Percentiles rank a stretch among this genome's conserved stretches.
Evolutionary conservation across 768 basidiomycete genomes (phyloP).

Genomic region (Agaricus subrufescens): DNA sequence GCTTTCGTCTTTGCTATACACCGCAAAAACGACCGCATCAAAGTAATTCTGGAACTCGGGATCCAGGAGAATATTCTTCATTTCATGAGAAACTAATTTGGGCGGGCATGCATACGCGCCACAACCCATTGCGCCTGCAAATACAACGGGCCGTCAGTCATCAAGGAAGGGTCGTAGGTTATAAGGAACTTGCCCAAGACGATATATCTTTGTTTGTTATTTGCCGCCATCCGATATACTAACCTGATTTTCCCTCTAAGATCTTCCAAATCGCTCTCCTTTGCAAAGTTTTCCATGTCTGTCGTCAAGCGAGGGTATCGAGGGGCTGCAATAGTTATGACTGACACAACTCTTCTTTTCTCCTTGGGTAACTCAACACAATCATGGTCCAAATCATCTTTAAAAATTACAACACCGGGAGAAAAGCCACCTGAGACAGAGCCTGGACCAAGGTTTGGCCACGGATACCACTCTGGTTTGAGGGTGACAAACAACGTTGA

Average conservation of each 20-base stretch:
- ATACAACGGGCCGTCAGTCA: not conserved
- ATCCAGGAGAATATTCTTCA: conserved; percentile 36
- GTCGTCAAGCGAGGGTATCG: conserved; percentile 23
- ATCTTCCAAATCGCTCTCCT: conserved; percentile 25
- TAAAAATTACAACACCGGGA: conserved; percentile 42
- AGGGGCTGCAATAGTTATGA: conserved; percentile 44
- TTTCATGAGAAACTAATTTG: conserved; percentile 32
- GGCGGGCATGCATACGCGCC: conserved; percentile 40
- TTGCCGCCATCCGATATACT: conserved; percentile 38
- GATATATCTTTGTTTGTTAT: conserved; percentile 29
- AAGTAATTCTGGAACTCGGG: conserved; percentile 41
- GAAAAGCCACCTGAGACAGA: conserved; percentile 38
- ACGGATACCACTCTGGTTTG: conserved; percentile 36
- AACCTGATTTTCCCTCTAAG: conserved; percentile 38
- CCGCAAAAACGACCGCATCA: conserved; percentile 33
- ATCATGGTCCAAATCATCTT: conserved; percentile 38
- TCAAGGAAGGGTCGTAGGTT: not conserved
- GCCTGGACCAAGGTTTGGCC: conserved; percentile 39
- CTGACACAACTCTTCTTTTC: conserved; percentile 34
- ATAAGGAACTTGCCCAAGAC: conserved; percentile 28
- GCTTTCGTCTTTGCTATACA: conserved; percentile 26
- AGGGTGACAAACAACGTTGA: conserved; percentile 41
- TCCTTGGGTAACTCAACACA: conserved; percentile 28
- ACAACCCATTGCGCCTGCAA: conserved; percentile 39
- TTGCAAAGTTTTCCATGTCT: conserved; percentile 18